Percentiles rank a stretch among this genome's conserved stretches.
Conservation (phyloP, 2,329 filamentous ascomycete genomes). For the Exophiala sp. region DNA sequence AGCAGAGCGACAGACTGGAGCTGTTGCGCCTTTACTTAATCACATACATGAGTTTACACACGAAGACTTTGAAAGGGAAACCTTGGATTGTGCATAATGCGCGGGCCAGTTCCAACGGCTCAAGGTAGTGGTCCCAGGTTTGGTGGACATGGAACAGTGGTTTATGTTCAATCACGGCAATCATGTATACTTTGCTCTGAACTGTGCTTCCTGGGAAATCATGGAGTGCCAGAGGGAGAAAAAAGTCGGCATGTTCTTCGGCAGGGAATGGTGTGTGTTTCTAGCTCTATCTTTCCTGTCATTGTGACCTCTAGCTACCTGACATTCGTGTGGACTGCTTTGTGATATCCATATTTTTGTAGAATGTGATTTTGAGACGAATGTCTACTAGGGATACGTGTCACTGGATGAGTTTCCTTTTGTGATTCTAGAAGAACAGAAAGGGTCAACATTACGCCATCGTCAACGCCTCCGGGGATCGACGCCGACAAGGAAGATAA, state of each 20-base stretch:
- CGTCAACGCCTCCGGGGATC: no score
- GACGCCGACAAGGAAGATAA: background rate
- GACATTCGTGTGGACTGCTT: background rate
- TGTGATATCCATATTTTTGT: background rate
- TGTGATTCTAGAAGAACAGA: background rate
- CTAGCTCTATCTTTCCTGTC: no score
- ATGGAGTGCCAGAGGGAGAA: slow-evolving; percentile 3
- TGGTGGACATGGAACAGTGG: slow-evolving; percentile 1
- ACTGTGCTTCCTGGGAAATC: slow-evolving; percentile 14
- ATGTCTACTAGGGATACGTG: background rate
- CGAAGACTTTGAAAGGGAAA: slow-evolving; percentile 7
- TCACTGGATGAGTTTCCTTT: slow-evolving; percentile 13
- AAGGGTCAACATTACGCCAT: no score
- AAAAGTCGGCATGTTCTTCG: background rate
- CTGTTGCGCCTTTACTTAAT: slow-evolving; percentile 25
- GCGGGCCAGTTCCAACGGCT: slow-evolving; percentile 8
- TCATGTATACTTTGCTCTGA: slow-evolving; percentile 22
- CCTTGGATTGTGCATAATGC: slow-evolving; percentile 28
- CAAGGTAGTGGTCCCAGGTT: background rate
- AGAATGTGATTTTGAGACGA: background rate
- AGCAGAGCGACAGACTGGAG: slow-evolving; percentile 25
- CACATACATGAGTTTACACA: slow-evolving; percentile 19
- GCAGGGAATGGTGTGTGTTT: no score
- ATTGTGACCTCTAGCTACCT: background rate
- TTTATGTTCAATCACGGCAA: slow-evolving; percentile 9